Evolutionary conservation across 2,329 filamentous ascomycete species (phyloP).

Genomic region (Penicillium digitatum): DNA sequence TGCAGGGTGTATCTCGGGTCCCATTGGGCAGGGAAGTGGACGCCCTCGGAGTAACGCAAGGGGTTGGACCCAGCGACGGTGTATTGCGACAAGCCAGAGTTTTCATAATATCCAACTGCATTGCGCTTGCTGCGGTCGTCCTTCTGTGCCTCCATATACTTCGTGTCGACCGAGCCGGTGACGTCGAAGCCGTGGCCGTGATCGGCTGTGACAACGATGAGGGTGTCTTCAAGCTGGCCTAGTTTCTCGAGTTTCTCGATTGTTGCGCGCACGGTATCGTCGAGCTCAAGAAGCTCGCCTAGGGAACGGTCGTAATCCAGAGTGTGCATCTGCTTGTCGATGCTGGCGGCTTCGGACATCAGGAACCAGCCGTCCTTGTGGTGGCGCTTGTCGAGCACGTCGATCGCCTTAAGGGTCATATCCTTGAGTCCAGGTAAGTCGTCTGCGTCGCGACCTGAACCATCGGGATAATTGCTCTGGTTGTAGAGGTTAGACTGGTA

Average conservation of each 20-base stretch:
- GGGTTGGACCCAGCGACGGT: constrained; percentile 56
- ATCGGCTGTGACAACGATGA: constrained; percentile 78
- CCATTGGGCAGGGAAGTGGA: constrained; percentile 79
- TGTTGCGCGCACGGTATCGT: constrained; percentile 75
- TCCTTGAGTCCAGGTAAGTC: constrained; percentile 82
- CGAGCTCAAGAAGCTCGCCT: constrained; percentile 78
- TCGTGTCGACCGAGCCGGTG: constrained; percentile 74
- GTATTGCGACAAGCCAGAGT: constrained; percentile 74
- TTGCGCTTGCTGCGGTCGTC: constrained; percentile 68
- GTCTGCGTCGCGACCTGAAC: constrained; percentile 59
- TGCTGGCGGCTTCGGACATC: constrained; percentile 79
- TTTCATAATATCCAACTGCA: constrained; percentile 68
- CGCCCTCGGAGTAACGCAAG: constrained; percentile 64
- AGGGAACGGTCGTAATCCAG: constrained; percentile 83
- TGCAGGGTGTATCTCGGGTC: constrained; percentile 78
- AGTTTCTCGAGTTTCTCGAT: constrained; percentile 65
- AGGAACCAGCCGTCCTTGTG: constrained; percentile 75
- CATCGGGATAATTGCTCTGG: constrained; percentile 66
- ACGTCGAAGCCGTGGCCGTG: constrained; percentile 89
- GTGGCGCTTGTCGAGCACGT: constrained; percentile 65
- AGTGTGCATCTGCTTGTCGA: constrained; percentile 86
- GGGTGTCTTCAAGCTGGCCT: constrained; percentile 67
- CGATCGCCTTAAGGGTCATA: constrained; percentile 83
- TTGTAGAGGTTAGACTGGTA: constrained; percentile 66
- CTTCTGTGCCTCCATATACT: constrained; percentile 64